phyloP scores from a whole-genome alignment of 352 stramenopile genomes.

The Pythium apleroticum region DNA sequence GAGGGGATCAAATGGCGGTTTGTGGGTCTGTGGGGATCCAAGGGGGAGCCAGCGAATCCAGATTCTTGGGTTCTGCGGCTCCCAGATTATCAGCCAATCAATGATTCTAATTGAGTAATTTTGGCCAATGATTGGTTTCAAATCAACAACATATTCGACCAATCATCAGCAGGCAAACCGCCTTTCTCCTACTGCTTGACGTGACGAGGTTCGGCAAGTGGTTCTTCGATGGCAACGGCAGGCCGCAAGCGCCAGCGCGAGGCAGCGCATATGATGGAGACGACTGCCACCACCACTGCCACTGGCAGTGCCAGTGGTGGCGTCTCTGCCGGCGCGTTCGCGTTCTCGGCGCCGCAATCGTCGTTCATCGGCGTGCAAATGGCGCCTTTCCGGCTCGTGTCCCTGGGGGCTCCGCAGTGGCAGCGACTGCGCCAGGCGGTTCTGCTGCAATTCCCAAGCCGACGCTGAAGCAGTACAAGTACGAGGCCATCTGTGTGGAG shows the following conservation, averaged over 20 bases:
- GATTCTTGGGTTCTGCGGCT: not conserved
- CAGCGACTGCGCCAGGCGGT: not conserved
- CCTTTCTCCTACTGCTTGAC: too few species aligned
- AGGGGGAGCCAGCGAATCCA: too few species aligned
- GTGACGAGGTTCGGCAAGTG: too few species aligned
- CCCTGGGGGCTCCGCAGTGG: not conserved
- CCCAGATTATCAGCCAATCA: not conserved
- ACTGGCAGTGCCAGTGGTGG: too few species aligned
- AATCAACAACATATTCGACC: not conserved
- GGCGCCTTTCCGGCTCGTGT: not conserved
- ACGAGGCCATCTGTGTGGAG: slow-evolving; percentile 1
- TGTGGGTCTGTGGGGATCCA: not conserved
- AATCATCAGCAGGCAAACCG: not conserved
- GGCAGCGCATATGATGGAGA: not conserved
- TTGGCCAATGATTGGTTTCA: too few species aligned
- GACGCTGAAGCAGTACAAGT: slow-evolving; percentile 1
- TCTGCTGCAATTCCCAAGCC: not conserved
- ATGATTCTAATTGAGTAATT: too few species aligned
- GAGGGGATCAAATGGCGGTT: not conserved
- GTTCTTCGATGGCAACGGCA: too few species aligned
- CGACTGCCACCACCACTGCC: too few species aligned
- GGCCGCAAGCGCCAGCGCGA: not conserved
- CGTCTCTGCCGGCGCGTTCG: not conserved
- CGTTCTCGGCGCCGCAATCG: not conserved
- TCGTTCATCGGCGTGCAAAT: not conserved